A percentile compares a stretch with the other conserved stretches of the same genome.
phyloP scores from a whole-genome alignment of 2,329 filamentous ascomycete species.

The Neocucurbitaria cava region DNA sequence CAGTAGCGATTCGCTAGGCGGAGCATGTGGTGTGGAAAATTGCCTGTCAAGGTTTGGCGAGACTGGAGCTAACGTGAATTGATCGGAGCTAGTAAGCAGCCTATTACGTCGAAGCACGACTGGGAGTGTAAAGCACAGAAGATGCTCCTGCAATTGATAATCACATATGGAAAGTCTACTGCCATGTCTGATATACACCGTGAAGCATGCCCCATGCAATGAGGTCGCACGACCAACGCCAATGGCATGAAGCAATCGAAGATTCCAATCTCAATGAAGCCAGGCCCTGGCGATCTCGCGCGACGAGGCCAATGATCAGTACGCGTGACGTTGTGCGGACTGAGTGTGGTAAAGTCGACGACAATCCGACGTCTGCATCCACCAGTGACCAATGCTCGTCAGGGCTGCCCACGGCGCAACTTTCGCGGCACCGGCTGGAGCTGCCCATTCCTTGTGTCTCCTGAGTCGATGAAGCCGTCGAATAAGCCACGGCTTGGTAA shows the following conservation, averaged over 20 bases:
- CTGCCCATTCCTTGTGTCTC: conserved; percentile 15
- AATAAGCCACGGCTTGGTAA: conserved; percentile 34
- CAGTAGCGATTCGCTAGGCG: conserved; percentile 33
- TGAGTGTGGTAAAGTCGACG: conserved; percentile 31
- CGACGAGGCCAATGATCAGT: conserved; percentile 21
- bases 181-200: not conserved
- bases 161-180: not conserved
- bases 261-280: conserved; percentile 15
- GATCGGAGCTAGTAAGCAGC: conserved; percentile 17
- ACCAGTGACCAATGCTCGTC: conserved; percentile 9
- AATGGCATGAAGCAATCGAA: conserved; percentile 10
- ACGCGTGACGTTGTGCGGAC: conserved; percentile 43
- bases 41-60: conserved; percentile 18
- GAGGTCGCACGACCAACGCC: conserved; percentile 5
- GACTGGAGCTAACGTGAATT: conserved; percentile 10
- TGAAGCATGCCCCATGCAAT: conserved; percentile 8
- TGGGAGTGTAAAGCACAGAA: not conserved
- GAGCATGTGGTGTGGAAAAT: conserved; percentile 27
- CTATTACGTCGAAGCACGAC: conserved; percentile 16
- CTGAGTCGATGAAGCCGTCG: conserved; percentile 28
- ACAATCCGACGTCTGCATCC: conserved; percentile 29
- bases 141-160: not conserved
- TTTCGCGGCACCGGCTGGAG: conserved; percentile 21
- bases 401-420: conserved; percentile 1
- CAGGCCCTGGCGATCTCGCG: conserved; percentile 34